Percentiles rank a stretch among this genome's conserved stretches.
phyloP scores from a whole-genome alignment of 345 rosid genomes.

The Kernera saxatilis region DNA sequence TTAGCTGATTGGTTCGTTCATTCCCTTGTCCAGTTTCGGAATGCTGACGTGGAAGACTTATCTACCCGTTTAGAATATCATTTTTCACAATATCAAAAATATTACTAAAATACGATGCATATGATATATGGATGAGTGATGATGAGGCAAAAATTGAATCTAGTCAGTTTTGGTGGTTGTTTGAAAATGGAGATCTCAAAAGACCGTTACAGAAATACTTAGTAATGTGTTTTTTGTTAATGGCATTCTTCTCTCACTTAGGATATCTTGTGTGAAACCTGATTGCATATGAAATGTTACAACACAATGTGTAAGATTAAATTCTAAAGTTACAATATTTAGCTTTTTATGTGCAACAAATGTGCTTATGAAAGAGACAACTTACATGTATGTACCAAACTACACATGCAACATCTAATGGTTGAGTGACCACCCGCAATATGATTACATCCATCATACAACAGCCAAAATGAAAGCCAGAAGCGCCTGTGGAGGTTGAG shows the following conservation, averaged over 20 bases:
- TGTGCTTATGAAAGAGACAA: not conserved
- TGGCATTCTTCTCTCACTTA: not conserved
- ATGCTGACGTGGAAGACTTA: conserved; percentile 14
- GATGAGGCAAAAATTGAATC: not conserved
- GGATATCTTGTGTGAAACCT: no score
- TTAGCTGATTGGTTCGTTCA: conserved; percentile 5
- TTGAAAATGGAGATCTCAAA: no score
- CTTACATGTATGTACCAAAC: not conserved
- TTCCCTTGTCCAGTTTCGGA: not conserved
- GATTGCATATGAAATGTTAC: not conserved
- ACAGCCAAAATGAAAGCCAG: no score
- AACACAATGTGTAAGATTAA: no score
- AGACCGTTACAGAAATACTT: no score
- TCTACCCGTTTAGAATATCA: not conserved
- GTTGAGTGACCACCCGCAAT: no score
- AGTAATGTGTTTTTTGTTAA: not conserved
- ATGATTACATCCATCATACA: not conserved
- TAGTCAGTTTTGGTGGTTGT: not conserved
- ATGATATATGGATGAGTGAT: not conserved
- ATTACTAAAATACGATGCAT: no score
- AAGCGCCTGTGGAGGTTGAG: not conserved
- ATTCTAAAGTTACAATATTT: no score
- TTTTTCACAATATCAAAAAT: not conserved
- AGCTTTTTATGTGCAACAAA: no score
- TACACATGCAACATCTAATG: no score